phyloP scores from a whole-genome alignment of 2,329 filamentous ascomycete species.

The Alternaria sp. region DNA sequence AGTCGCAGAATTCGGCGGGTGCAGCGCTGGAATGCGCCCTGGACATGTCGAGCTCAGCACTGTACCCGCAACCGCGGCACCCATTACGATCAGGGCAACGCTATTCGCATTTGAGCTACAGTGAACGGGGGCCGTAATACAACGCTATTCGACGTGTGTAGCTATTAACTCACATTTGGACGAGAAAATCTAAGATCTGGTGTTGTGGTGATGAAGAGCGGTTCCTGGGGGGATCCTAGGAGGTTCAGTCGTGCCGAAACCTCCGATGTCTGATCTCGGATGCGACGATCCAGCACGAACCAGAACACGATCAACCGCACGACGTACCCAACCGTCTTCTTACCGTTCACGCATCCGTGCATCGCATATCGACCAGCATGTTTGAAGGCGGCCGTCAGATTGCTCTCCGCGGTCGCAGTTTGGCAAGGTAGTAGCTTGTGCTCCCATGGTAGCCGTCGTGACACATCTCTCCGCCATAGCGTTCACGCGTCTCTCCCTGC shows the following conservation, averaged over 20 bases:
- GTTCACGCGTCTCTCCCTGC: constrained; percentile 38
- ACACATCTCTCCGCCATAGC: constrained; percentile 37
- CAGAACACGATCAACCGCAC: constrained; percentile 15
- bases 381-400: constrained; percentile 25
- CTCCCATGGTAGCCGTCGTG: constrained; percentile 41
- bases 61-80: background rate
- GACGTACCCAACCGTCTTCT: constrained; percentile 8
- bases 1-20: constrained; percentile 8
- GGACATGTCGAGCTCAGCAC: background rate
- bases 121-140: background rate
- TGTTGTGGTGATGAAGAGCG: constrained; percentile 8
- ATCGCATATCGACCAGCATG: constrained; percentile 14
- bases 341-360: constrained; percentile 16
- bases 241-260: constrained; percentile 18
- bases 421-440: constrained; percentile 48
- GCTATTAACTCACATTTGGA: constrained; percentile 4
- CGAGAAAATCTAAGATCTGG: constrained; percentile 1
- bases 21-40: constrained; percentile 4
- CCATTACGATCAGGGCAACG: background rate
- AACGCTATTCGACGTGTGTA: constrained; percentile 7
- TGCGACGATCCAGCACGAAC: constrained; percentile 28
- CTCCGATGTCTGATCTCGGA: constrained; percentile 31
- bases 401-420: constrained; percentile 25
- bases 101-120: background rate
- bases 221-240: constrained; percentile 11